Evolutionary conservation across 768 basidiomycete species (phyloP).

Genomic region (Amanita polypyramis): DNA sequence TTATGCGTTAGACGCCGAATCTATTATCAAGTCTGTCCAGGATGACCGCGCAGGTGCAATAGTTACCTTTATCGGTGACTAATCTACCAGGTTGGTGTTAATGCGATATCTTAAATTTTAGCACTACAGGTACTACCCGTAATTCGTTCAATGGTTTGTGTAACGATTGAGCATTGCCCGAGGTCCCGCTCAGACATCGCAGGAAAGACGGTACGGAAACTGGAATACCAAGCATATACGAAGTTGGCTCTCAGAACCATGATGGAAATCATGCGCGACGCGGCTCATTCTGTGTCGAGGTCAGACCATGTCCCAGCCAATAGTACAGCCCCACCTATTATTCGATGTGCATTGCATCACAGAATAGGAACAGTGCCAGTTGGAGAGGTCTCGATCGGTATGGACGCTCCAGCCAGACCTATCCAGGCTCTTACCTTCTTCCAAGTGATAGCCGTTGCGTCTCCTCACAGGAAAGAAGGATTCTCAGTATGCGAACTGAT

Average conservation of each 20-base stretch:
- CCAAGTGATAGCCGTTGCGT: constrained; percentile 72
- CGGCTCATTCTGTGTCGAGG: constrained; percentile 28
- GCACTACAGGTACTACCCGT: constrained; percentile 51
- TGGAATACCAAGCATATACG: constrained; percentile 82
- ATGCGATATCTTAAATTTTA: not conserved
- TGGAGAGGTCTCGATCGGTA: constrained; percentile 66
- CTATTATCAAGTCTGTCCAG: constrained; percentile 51
- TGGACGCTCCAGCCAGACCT: not conserved
- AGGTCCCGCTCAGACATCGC: not conserved
- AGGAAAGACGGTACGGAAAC: constrained; percentile 61
- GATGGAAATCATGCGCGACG: constrained; percentile 41
- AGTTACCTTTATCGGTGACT: constrained; percentile 60
- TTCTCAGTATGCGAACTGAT: constrained; percentile 73
- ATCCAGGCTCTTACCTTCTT: not conserved
- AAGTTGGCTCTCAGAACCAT: constrained; percentile 74
- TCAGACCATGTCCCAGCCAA: constrained; percentile 28
- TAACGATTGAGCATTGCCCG: not conserved
- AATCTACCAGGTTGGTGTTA: not conserved
- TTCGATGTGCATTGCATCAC: constrained; percentile 61
- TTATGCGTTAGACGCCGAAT: constrained; percentile 45
- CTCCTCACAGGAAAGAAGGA: constrained; percentile 75
- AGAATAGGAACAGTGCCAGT: constrained; percentile 70
- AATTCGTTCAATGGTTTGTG: constrained; percentile 69
- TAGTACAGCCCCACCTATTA: constrained; percentile 24
- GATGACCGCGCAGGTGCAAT: constrained; percentile 62